phyloP scores from a whole-genome alignment of 345 rosid genomes.

The Theobroma cacao region DNA sequence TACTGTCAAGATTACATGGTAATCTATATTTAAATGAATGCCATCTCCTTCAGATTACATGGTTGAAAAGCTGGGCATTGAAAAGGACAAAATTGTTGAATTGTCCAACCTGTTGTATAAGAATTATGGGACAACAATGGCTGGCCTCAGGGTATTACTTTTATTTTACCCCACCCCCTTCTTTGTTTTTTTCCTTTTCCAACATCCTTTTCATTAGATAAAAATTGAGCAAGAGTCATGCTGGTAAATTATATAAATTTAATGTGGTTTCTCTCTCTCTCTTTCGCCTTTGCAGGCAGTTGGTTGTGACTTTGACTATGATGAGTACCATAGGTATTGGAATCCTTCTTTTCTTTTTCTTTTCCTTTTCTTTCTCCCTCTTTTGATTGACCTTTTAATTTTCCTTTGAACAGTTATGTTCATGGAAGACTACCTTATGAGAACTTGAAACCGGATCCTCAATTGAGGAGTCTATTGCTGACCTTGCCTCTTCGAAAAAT shows the following conservation, averaged over 20 bases:
- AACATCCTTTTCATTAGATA: background rate
- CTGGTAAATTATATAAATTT: background rate
- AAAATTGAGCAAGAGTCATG: background rate
- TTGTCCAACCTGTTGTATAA: slow-evolving; percentile 74
- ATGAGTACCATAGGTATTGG: slow-evolving; percentile 74
- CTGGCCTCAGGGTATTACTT: slow-evolving; percentile 83
- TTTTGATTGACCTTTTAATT: slow-evolving; percentile 7
- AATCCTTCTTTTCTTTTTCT: background rate
- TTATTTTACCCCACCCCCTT: background rate
- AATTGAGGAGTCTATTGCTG: slow-evolving; percentile 66
- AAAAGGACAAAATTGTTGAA: slow-evolving; percentile 51
- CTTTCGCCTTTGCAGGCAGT: slow-evolving; percentile 56
- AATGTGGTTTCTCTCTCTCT: background rate
- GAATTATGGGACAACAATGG: slow-evolving; percentile 98
- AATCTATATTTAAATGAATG: slow-evolving; percentile 8
- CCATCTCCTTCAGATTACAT: slow-evolving; percentile 60
- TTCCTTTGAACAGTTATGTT: slow-evolving; percentile 44
- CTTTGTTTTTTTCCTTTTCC: background rate
- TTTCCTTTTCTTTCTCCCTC: background rate
- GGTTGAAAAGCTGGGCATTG: slow-evolving; percentile 80
- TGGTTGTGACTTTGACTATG: slow-evolving; percentile 88
- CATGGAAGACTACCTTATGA: slow-evolving; percentile 94
- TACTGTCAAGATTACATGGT: background rate
- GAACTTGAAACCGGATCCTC: slow-evolving; percentile 84
- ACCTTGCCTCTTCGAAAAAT: slow-evolving; percentile 81